Evolutionary conservation across 2,329 filamentous ascomycete genomes (phyloP).

Genomic region (Curvularia spicifera): DNA sequence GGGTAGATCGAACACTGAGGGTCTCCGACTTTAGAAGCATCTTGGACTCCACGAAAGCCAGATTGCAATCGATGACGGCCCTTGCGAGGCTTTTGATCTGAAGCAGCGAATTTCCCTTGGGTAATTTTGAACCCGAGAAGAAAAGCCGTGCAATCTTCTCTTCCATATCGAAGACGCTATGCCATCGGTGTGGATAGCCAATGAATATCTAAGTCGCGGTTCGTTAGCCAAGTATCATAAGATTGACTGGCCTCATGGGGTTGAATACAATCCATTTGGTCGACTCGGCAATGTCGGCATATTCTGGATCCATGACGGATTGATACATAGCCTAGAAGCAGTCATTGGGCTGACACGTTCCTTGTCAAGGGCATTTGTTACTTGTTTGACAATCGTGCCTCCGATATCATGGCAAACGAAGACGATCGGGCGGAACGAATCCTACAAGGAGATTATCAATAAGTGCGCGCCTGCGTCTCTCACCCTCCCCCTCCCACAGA

Average conservation of each 20-base stretch:
- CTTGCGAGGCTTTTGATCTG: neutral
- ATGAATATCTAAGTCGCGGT: neutral
- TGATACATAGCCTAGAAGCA: neutral
- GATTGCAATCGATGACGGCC: neutral
- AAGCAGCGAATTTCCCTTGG: neutral
- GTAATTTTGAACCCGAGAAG: neutral
- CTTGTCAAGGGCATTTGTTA: neutral
- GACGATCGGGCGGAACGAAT: neutral
- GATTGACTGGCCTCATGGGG: neutral
- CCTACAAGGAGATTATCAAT: neutral
- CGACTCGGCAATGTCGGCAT: neutral
- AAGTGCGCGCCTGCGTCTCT: neutral
- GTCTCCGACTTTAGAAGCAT: neutral
- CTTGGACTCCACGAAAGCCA: neutral
- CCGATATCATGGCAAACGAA: neutral
- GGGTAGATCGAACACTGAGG: neutral
- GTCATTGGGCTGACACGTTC: neutral
- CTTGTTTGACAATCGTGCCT: neutral
- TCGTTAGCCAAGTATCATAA: neutral
- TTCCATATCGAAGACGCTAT: neutral
- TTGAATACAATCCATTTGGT: constrained; percentile 1
- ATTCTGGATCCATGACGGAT: neutral
- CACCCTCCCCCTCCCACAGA: neutral
- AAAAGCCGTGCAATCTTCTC: neutral
- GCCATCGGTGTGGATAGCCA: neutral